Conservation (phyloP, 768 basidiomycete species). For the Auriculariales sp. region DNA sequence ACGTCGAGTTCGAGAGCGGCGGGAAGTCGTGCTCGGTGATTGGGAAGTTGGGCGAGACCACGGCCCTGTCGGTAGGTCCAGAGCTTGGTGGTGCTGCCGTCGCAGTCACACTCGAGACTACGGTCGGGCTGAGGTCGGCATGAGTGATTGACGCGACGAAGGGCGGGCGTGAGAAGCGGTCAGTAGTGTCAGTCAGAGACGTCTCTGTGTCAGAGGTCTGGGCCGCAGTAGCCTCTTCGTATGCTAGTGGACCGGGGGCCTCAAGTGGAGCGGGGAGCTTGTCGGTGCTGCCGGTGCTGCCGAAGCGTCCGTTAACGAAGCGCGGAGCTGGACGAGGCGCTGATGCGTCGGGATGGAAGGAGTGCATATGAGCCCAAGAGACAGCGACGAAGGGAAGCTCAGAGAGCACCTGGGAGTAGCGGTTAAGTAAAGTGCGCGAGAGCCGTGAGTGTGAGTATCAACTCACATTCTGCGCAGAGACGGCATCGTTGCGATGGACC, state of each 20-base stretch:
- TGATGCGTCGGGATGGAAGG: constrained; percentile 6
- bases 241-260: no score
- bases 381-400: constrained; percentile 54
- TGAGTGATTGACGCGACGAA: background rate
- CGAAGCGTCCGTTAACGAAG: background rate
- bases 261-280: background rate
- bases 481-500: constrained; percentile 60
- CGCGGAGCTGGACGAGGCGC: background rate
- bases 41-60: background rate
- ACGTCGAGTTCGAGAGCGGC: background rate
- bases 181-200: background rate
- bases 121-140: no score
- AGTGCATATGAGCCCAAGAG: constrained; percentile 65
- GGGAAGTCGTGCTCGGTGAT: background rate
- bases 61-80: background rate
- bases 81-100: background rate
- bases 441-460: background rate
- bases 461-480: constrained; percentile 54
- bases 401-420: constrained; percentile 39
- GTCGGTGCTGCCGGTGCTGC: background rate
- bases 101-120: no score
- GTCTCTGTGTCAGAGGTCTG: background rate
- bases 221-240: no score
- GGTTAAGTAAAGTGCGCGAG: background rate
- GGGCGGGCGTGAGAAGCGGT: background rate